Evolutionary conservation across 2,329 filamentous ascomycete genomes (phyloP).

Genomic region (Fusarium tjaetaba): DNA sequence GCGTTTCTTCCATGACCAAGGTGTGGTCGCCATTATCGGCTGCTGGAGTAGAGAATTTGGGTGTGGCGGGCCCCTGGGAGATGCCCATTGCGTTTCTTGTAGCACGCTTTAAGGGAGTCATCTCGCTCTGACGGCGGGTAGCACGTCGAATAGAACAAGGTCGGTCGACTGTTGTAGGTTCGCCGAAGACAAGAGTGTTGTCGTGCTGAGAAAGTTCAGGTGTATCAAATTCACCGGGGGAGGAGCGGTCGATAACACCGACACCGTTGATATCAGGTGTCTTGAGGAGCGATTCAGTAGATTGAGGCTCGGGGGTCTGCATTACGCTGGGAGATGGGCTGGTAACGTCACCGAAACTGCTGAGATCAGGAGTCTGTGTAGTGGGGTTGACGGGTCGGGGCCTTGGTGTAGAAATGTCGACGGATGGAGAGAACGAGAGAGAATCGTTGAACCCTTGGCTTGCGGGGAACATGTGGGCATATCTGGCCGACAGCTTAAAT

Average conservation of each 20-base stretch:
- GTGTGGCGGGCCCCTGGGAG: neutral
- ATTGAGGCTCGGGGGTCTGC: slow-evolving; percentile 12
- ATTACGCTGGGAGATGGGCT: neutral
- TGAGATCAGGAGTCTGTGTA: slow-evolving; percentile 5
- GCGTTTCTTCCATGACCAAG: neutral
- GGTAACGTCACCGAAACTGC: neutral
- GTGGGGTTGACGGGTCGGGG: neutral
- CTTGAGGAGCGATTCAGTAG: neutral
- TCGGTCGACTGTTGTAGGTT: neutral
- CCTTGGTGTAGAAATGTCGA: neutral
- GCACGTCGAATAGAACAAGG: neutral
- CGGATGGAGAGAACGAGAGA: slow-evolving; percentile 1
- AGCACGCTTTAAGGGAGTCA: slow-evolving; percentile 3
- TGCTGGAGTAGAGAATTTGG: neutral
- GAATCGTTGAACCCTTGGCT: slow-evolving; percentile 45
- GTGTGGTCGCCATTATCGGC: neutral
- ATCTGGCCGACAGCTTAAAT: slow-evolving; percentile 51
- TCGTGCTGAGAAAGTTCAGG: slow-evolving; percentile 12
- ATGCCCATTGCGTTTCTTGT: neutral
- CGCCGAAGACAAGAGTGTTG: slow-evolving; percentile 10
- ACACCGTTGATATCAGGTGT: slow-evolving; percentile 11
- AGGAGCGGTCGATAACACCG: neutral
- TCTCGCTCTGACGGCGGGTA: slow-evolving; percentile 4
- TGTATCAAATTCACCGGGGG: neutral
- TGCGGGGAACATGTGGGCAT: slow-evolving; percentile 45